Evolutionary conservation across 2,329 filamentous ascomycete species (phyloP), one percentile per base, ranked within the genome.

Genomic region (Alternaria burnsii): DNA sequence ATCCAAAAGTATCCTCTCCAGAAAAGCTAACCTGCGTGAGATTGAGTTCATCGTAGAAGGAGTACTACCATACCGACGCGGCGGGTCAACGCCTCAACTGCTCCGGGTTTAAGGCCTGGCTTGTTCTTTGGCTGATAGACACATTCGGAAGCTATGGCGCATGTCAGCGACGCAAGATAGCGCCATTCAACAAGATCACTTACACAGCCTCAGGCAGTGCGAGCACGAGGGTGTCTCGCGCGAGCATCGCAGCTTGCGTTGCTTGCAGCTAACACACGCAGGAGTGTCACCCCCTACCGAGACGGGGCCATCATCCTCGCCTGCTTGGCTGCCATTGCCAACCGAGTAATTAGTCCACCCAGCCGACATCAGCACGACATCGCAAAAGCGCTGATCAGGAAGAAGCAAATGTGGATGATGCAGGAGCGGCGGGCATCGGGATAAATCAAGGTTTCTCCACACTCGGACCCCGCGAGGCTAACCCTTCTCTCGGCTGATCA

Each of bases 271-370:
- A 8, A 66, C 67, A 52, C 74, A 77, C 10, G 73, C 74, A 36
- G 74, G 74, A 41, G 63, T 60, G 52, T 76, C 74, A 22, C 74
- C 73, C 18, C 62, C 62, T n/a, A 72, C 66, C 14, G 65, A 65
- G 42, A 67, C 55, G 20, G 65, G 67, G n/a, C 65, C 67, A 10
- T 72, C 72, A 5, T 72, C 70, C 22, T 73, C 73, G 24, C 66
- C 69, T 40, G 55, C 57, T 48, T 71, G 67, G 58, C 66, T 69
- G 24, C 70, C 67, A 54, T 59, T 61, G 55, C 64, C 63, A 43
- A 71, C 60, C 63, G 73, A 75, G 60, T 74, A 74, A 71, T 75
- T 75, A 48, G 67, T 72, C 73, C 72, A 76, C 53, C 66, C 65
- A 59, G 68, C 64, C 62, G 71, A 71, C 73, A 77, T 77, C 63